phyloP scores from a whole-genome alignment of 768 basidiomycete genomes.

The Clavaria fumosa region DNA sequence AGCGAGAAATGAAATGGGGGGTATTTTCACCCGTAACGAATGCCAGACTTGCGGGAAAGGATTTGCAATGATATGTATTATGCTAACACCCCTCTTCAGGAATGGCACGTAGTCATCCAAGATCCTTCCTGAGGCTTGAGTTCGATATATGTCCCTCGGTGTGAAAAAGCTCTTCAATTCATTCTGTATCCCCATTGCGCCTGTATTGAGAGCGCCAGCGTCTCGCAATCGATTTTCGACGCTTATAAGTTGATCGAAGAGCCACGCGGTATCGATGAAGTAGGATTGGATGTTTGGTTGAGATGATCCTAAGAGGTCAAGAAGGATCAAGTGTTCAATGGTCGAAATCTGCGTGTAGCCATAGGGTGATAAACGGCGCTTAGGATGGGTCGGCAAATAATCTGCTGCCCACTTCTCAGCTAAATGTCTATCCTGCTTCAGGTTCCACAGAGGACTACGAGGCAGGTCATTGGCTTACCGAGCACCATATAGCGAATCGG shows the following conservation, averaged over 20 bases:
- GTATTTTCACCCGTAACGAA: conserved; percentile 51
- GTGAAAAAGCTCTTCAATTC: conserved; percentile 55
- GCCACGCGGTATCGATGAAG: conserved; percentile 82
- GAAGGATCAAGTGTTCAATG: conserved; percentile 83
- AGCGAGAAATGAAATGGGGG: conserved; percentile 13
- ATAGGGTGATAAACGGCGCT: conserved; percentile 33
- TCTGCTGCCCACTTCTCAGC: conserved; percentile 70
- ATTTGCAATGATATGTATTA: conserved; percentile 79
- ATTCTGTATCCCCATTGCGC: conserved; percentile 27
- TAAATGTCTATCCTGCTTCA: conserved; percentile 47
- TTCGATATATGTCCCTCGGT: conserved; percentile 26
- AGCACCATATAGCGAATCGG: conserved; percentile 91
- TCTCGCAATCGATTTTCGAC: conserved; percentile 60
- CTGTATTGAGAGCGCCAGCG: conserved; percentile 42
- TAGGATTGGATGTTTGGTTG: conserved; percentile 66
- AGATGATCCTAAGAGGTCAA: conserved; percentile 79
- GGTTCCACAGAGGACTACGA: conserved; percentile 1
- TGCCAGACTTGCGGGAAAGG: conserved; percentile 93
- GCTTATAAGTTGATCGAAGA: conserved; percentile 63
- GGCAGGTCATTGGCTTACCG: conserved; percentile 50
- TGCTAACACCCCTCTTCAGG: conserved; percentile 61
- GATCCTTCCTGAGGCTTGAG: conserved; percentile 39
- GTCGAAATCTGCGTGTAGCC: conserved; percentile 45
- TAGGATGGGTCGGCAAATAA: conserved; percentile 41
- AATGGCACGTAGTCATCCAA: conserved; percentile 95